Evolutionary conservation across 2,329 filamentous ascomycete species (phyloP).

Genomic region (Rachicladosporium sp.): DNA sequence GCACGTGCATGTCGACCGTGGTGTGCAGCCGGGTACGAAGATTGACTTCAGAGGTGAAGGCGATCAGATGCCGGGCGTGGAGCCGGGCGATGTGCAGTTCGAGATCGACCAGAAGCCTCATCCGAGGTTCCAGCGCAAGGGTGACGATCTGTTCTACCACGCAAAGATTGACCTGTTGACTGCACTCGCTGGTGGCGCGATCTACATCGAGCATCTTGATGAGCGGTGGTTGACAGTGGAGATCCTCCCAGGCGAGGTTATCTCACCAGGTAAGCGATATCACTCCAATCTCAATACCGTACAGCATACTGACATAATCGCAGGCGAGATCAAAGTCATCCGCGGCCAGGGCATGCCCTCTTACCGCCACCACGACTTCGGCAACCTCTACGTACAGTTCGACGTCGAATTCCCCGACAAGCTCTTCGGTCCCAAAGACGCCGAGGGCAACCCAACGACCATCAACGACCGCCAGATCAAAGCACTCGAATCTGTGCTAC

Average conservation of each 20-base stretch:
- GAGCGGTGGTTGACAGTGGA: constrained; percentile 93
- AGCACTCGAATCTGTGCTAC: constrained; percentile 73
- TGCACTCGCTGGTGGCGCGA: constrained; percentile 77
- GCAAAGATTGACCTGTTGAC: constrained; percentile 93
- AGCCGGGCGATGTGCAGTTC: constrained; percentile 93
- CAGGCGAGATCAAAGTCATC: constrained; percentile 85
- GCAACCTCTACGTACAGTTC: constrained; percentile 96
- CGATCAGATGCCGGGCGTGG: constrained; percentile 84
- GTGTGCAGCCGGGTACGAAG: constrained; percentile 87
- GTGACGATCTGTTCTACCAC: constrained; percentile 90
- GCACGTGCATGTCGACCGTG: constrained; percentile 92
- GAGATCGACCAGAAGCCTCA: constrained; percentile 99
- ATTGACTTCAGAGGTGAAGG: constrained; percentile 95
- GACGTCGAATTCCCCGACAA: constrained; percentile 82
- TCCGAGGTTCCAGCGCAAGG: constrained; percentile 83
- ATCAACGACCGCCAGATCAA: constrained; percentile 57
- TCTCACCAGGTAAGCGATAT: constrained; percentile 62
- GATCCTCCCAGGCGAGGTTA: constrained; percentile 87
- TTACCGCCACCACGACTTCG: constrained; percentile 82
- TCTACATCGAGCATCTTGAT: constrained; percentile 92
- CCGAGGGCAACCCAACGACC: constrained; percentile 27
- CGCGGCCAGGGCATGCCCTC: constrained; percentile 97
- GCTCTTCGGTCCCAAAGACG: constrained; percentile 26
- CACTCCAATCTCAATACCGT: neutral
- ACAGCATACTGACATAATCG: constrained; percentile 11